Evolutionary conservation across 208 protist species (phyloP).

Genomic region (Acanthamoeba culbertsoni): DNA sequence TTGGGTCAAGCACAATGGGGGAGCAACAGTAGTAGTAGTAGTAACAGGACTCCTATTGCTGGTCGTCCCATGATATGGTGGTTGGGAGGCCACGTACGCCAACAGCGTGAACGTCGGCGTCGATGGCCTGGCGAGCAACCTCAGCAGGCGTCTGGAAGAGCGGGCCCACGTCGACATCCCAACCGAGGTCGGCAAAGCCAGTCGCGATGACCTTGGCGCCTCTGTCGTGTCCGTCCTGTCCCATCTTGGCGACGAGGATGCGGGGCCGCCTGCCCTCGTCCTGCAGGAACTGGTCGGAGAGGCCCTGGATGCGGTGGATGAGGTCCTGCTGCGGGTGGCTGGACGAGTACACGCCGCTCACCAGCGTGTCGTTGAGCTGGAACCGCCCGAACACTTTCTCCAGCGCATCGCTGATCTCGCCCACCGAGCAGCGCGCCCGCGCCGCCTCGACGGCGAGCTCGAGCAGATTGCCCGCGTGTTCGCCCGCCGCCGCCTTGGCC

Average conservation of each 20-base stretch:
- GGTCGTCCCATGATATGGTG: background rate
- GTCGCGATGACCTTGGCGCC: slow-evolving; percentile 94
- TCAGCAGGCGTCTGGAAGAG: slow-evolving; percentile 74
- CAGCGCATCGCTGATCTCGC: slow-evolving; percentile 90
- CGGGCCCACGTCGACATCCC: slow-evolving; percentile 94
- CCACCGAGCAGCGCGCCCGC: slow-evolving; percentile 88
- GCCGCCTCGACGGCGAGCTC: slow-evolving; percentile 88
- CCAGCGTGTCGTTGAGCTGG: slow-evolving; percentile 42
- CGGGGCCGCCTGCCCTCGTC: slow-evolving; percentile 85
- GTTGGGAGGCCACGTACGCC: background rate
- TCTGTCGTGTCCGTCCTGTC: slow-evolving; percentile 95
- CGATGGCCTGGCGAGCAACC: slow-evolving; percentile 88
- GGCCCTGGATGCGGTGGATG: background rate
- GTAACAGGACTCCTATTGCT: too few relatives aligned
- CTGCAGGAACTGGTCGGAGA: slow-evolving; percentile 4
- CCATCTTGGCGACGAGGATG: slow-evolving; percentile 96
- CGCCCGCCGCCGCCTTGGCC: slow-evolving; percentile 83
- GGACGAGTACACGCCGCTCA: background rate
- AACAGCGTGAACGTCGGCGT: slow-evolving; percentile 95
- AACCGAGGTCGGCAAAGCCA: slow-evolving; percentile 95
- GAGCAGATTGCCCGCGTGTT: slow-evolving; percentile 87
- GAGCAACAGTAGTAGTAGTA: too few relatives aligned
- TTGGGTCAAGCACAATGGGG: too few relatives aligned
- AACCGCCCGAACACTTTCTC: slow-evolving; percentile 70
- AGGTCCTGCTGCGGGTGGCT: slow-evolving; percentile 18